Conservation (phyloP, 108 stramenopile species). For the Cyclotella atomus region DNA sequence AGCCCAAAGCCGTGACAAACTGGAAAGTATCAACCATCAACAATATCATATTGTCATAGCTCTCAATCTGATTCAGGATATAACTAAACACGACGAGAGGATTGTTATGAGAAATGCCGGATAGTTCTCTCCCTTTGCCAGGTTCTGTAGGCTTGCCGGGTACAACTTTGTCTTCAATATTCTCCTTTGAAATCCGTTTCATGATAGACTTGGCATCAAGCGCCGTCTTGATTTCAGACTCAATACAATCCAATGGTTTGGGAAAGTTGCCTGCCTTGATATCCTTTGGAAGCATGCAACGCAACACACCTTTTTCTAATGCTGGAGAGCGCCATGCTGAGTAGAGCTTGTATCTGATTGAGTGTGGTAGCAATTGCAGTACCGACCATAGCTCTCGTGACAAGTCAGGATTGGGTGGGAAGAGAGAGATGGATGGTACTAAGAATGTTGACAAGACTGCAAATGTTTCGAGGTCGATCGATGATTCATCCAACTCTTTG, state of each 20-base stretch:
- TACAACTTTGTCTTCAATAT: conserved; percentile 75
- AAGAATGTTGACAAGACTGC: conserved; percentile 57
- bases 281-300: conserved; percentile 20
- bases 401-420: conserved; percentile 67
- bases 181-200: conserved; percentile 92
- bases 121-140: conserved; percentile 44
- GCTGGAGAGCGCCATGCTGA: conserved; percentile 71
- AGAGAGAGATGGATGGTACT: conserved; percentile 73
- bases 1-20: conserved; percentile 74
- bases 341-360: conserved; percentile 76
- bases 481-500: conserved; percentile 26
- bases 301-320: conserved; percentile 65
- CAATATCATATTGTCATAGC: conserved; percentile 93
- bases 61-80: conserved; percentile 91
- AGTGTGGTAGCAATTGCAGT: conserved; percentile 64
- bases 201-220: conserved; percentile 71
- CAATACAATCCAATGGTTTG: conserved; percentile 65
- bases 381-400: conserved; percentile 76
- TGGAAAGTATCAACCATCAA: conserved; percentile 92
- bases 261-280: conserved; percentile 24
- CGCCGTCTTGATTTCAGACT: conserved; percentile 80
- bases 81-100: conserved; percentile 87
- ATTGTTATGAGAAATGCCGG: conserved; percentile 84
- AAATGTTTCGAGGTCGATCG: conserved; percentile 39
- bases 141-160: conserved; percentile 14